phyloP scores from a whole-genome alignment of 805 yeast genomes.

The Candida xiaguanensis region DNA sequence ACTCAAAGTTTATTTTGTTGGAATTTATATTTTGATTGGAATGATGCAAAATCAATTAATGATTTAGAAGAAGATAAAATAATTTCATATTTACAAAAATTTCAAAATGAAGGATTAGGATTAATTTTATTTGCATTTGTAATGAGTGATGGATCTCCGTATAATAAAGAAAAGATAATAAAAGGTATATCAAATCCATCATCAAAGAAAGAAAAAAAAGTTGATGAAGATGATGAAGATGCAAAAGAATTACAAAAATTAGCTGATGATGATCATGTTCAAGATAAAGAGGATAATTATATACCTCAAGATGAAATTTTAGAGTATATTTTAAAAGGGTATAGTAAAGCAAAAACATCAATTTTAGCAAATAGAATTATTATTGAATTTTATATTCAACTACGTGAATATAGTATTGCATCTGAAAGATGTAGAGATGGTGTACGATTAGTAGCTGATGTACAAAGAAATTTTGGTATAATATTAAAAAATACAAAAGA shows the following conservation, averaged over 20 bases:
- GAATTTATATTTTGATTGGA: constrained; percentile 71
- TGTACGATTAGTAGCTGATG: constrained; percentile 48
- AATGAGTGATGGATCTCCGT: constrained; percentile 66
- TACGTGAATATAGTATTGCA: constrained; percentile 62
- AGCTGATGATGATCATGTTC: constrained; percentile 10
- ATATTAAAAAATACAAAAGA: constrained; percentile 49
- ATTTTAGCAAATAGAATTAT: constrained; percentile 65
- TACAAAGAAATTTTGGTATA: constrained; percentile 45
- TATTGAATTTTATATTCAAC: constrained; percentile 54
- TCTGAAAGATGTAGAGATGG: constrained; percentile 59
- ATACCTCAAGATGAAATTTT: constrained; percentile 50
- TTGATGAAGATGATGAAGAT: constrained; percentile 11
- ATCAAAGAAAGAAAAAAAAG: constrained; percentile 4
- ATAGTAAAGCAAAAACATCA: constrained; percentile 35
- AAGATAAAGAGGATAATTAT: constrained; percentile 7
- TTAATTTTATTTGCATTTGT: constrained; percentile 58
- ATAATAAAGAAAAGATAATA: constrained; percentile 31
- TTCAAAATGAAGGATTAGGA: constrained; percentile 61
- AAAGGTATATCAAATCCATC: constrained; percentile 13
- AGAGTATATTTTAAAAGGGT: constrained; percentile 49
- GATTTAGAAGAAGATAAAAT: constrained; percentile 45
- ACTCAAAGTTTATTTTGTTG: constrained; percentile 64
- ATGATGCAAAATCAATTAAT: constrained; percentile 50
- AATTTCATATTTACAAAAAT: constrained; percentile 50
- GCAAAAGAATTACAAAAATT: constrained; percentile 15